Base-by-base conservation (phyloP, 1,284 basidiomycete species). In the Xerocomus tenax region DNA sequence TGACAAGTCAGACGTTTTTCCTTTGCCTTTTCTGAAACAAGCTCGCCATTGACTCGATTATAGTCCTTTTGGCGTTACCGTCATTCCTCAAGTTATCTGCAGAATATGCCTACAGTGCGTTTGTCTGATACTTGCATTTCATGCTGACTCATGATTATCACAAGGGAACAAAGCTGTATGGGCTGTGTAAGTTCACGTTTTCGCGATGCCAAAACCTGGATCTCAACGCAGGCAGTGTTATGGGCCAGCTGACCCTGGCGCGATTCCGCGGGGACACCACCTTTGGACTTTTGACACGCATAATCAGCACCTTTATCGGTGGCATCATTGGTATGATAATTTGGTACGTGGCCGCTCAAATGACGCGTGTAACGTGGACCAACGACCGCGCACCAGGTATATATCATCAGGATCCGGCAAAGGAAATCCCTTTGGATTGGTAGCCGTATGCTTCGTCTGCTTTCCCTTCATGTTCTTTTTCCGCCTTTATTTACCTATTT, bases 181-280 rank as follows among this genome's bases (percentile, higher is more conserved):
- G 79, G 78, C 69, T 15, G 70, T 81, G 75, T 80, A 49, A 58
- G 72, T 61, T 38, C 32, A 18, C 29, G 8, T 34, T 28, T 0
- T 1, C 19, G 10, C 9, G 16, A 1, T 34, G 34, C 23, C 8
- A 19, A 19, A 9, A 19, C 3, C 26, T 19, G 12, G 15, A 35
- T 50, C 47, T 48, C 25, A 55, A 26, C 10, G 39, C 28, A 25
- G 16, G 13, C 48, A 85, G 83, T 18, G 74, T 87, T 57, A 84
- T 87, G 79, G 82, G 76, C 0, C 84, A 87, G 55, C 67, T 86
- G 16, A 85, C 82, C 0, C 65, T 86, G 1, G 70, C 82, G 10
- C 75, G 83, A 8, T 86, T 84, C 60, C 74, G 83, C 48, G 89
- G 88, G 1, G 88, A 91, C 53, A 91, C 88, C 0, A 76, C 79